Evolutionary conservation across 345 rosid genomes (phyloP), one percentile per base, ranked within the genome.

Genomic region (Eucalyptus shirleyi): DNA sequence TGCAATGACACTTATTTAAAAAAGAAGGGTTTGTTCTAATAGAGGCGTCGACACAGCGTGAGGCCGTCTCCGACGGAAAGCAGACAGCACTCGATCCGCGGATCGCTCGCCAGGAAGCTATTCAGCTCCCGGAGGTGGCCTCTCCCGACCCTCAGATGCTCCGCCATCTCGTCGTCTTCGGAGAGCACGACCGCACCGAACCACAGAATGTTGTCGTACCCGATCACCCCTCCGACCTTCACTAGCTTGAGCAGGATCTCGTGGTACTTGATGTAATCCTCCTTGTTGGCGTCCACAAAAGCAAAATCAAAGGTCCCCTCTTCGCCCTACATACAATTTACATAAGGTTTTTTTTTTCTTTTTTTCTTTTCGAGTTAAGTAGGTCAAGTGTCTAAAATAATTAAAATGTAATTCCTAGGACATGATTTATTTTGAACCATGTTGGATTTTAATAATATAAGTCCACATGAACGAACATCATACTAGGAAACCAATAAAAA

Each of bases 121-220:
- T 91, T 91, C 86, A 93, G 69, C 87, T 93, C 90, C 32, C 86
- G 17, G 7, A 90, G 88, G n/a, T 19, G 89, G 17, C 62, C 80
- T 45, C 90, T 59, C 24, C n/a, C 30, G 21, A 14, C 24, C 87
- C 55, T 87, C 32, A 86, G 4, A 11, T 4, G 34, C 17, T 90
- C 88, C 24, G 89, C 87, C 51, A 88, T 88, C 60, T 82, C 89
- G 9, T 87, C 89, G 12, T 89, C 93, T 30, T 89, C 91, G 30
- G 86, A 23, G 6, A 87, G 67, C 9, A 90, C 92, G 14, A 91
- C 94, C 3, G 83, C 32, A 5, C 93, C 93, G 80, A 18, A 91
- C 94, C 94, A 93, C 3, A 93, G 91, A 2, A 92, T 90, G 93
- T 92, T 93, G 83, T 93, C 94, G 81, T 93, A 92, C 10, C 90